phyloP scores from a whole-genome alignment of 352 stramenopile species.

The Globisporangium camurandrum region DNA sequence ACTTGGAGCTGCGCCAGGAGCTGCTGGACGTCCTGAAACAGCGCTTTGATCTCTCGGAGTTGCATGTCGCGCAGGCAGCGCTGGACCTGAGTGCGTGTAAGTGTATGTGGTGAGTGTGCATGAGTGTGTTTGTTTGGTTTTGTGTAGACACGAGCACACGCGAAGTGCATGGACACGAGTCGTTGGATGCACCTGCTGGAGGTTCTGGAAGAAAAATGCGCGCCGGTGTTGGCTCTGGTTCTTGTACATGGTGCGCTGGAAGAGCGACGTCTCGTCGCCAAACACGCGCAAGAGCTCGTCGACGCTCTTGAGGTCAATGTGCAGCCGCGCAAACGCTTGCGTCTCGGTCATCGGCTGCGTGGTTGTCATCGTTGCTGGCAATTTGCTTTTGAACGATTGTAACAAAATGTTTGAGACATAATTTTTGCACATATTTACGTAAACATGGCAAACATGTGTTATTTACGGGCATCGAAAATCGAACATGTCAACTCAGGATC shows the following conservation, averaged over 20 bases:
- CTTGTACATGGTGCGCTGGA: conserved; percentile 83
- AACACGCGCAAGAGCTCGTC: conserved; percentile 29
- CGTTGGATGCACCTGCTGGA: conserved; percentile 37
- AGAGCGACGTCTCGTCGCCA: conserved; percentile 49
- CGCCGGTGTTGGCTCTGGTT: conserved; percentile 84
- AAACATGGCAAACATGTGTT: too few relatives aligned
- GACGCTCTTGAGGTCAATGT: conserved; percentile 27
- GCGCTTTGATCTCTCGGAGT: conserved; percentile 22
- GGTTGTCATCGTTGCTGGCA: background rate
- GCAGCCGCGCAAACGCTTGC: conserved; percentile 26
- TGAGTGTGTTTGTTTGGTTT: background rate
- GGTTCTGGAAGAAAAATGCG: conserved; percentile 72
- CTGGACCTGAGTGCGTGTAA: conserved; percentile 40
- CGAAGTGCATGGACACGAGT: background rate
- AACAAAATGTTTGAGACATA: too few relatives aligned
- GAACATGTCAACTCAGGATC: too few relatives aligned
- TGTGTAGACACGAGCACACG: background rate
- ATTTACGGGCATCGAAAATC: too few relatives aligned
- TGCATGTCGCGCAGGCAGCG: conserved; percentile 42
- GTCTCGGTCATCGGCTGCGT: conserved; percentile 9
- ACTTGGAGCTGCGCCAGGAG: conserved; percentile 46
- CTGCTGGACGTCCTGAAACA: conserved; percentile 27
- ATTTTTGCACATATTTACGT: too few relatives aligned
- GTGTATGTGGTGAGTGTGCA: background rate
- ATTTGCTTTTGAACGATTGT: too few relatives aligned